These are phyloP conservation scores for Globisporangium uncinulatum DNA, from an alignment of 352 stramenopile species.

Conservation along the genomic window DNA sequence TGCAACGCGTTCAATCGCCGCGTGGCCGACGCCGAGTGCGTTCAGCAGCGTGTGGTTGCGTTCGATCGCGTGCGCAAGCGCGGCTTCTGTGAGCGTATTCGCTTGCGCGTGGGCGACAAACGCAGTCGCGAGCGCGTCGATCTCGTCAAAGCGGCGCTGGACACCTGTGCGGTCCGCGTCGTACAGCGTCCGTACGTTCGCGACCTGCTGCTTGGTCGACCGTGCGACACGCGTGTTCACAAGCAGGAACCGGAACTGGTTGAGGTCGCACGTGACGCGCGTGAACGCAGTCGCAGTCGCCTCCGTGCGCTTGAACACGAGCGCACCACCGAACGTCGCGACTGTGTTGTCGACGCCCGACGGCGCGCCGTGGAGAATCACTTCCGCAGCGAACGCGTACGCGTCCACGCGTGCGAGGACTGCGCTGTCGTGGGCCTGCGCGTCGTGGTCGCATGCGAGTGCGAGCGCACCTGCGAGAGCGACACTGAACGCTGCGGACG, in stretches of 20 bases:
- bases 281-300: constrained; percentile 35
- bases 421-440: too few relatives aligned
- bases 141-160: constrained; percentile 64
- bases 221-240: constrained; percentile 90
- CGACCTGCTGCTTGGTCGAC: constrained; percentile 83
- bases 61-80: constrained; percentile 43
- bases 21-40: constrained; percentile 78
- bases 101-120: constrained; percentile 46
- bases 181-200: constrained; percentile 58
- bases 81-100: constrained; percentile 31
- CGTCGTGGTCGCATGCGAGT: too few relatives aligned
- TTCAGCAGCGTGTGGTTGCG: constrained; percentile 79
- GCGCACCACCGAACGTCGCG: constrained; percentile 79
- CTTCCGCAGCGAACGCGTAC: constrained; percentile 85
- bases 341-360: constrained; percentile 93
- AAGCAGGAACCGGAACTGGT: constrained; percentile 80
- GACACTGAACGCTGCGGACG: constrained; percentile 87
- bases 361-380: constrained; percentile 86
- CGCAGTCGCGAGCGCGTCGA: constrained; percentile 63
- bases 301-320: constrained; percentile 61
- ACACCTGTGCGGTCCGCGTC: constrained; percentile 38
- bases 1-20: constrained; percentile 76
- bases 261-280: constrained; percentile 41
- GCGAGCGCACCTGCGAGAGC: constrained; percentile 62
- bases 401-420: constrained; percentile 63